These are phyloP conservation scores for Volvox reticuliferus DNA, from an alignment of 139 green algal genomes.

Conservation along the genomic window DNA sequence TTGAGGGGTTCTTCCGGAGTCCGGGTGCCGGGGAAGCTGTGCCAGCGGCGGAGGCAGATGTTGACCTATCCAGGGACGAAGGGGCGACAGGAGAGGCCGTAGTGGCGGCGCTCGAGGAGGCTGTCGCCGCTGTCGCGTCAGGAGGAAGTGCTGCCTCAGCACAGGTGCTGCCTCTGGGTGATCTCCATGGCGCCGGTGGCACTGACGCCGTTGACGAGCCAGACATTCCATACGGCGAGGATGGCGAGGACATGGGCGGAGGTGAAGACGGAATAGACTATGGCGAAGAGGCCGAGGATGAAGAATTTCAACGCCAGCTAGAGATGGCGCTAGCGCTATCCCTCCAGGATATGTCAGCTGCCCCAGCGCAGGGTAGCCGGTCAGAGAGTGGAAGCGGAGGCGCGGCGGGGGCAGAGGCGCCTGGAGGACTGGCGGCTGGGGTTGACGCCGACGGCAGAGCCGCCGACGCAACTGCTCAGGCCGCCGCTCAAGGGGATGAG, in stretches of 20 bases:
- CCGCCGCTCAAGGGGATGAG: too few species aligned
- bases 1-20: neutral
- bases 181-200: neutral
- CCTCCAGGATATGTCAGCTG: slow-evolving; percentile 4
- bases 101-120: neutral
- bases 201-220: neutral
- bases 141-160: neutral
- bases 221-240: neutral
- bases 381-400: neutral
- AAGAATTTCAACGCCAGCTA: slow-evolving; percentile 43
- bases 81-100: neutral
- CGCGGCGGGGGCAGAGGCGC: neutral
- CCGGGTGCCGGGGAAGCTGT: neutral
- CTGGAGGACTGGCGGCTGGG: neutral
- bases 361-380: neutral
- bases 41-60: neutral
- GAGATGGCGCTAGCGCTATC: slow-evolving; percentile 37
- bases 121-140: neutral
- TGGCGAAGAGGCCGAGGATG: slow-evolving; percentile 30
- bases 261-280: neutral
- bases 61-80: neutral
- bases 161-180: neutral
- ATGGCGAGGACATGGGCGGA: neutral
- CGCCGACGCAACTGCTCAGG: too few species aligned
- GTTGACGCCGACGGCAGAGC: neutral